Evolutionary conservation across 129 eudicot species (phyloP), one percentile per base, ranked within the genome.

Genomic region (Gnaphalium uliginosum): DNA sequence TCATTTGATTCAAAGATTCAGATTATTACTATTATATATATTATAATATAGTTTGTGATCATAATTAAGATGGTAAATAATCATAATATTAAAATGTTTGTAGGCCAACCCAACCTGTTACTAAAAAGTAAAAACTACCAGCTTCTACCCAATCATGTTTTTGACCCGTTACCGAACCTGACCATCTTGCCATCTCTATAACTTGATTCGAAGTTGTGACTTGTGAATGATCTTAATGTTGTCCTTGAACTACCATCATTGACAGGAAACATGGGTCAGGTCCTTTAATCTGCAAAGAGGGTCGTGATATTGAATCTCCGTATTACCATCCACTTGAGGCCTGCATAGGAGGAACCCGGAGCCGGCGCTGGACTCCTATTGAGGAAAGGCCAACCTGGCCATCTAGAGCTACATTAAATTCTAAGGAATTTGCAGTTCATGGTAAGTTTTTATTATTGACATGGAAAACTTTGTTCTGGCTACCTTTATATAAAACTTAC

Each of bases 301-400:
- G 90, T 21, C 93, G 71, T 63, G 99, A 94, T 76, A 84, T 89
- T 46, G 99, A 94, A 83, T 76, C 96, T 62, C 96, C 99, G 10
- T 91, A 94, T 68, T 94, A 94, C 74, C 86, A 80, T 74, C 97
- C 92, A 6, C 99, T 94, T 29, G 93, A 88, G 72, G 58, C 87
- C 21, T 94, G 99, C 87, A 84, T 94, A 61, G 99, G 89, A 53
- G 99, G 99, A 41, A 91, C 97, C 46, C 99, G 83, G 22, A 94
- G 89, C 86, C 94, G 87, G 62, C 78, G 93, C 81, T 94, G 99
- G 99, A 68, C 85, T 79, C 88, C 99, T 22, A 87, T 94, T 61
- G 89, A 87, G 78, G 88, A 87, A 70, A 89, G 89, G 78, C 67
- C 90, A 24, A 82, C 82, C 33, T 94, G 99, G 99, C 99, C 99